Evolutionary conservation across 2,329 filamentous ascomycete genomes (phyloP), one percentile per base, ranked within the genome.

Genomic region (Ilyonectria mors-panacis): DNA sequence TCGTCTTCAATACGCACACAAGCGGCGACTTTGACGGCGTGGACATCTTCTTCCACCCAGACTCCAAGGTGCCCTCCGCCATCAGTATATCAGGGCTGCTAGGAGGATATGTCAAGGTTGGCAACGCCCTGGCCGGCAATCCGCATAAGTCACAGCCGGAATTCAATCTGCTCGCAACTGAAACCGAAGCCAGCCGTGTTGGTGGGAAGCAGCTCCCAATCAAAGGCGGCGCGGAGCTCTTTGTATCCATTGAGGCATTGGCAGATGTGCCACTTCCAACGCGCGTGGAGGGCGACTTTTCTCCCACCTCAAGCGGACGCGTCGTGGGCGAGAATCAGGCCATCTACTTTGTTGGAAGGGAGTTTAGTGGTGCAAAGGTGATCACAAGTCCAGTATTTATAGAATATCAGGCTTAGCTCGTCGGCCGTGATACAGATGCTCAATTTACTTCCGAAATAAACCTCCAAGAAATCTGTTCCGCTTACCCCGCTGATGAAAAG

Each of bases 21-120:
- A 79, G 75, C 44, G 77, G 78, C 1, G 76, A 78, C 62, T 78
- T 76, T 39, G 77, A 79, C 28, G 75, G 77, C 0, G 75, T 77
- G 2, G 66, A 76, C 55, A 61, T 76, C n/a, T 71, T 68, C 26
- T 61, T 76, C 21, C 17, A 35, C 9, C 5, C 45, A 3, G 47
- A 55, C 5, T 68, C 65, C 0, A 28, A 42, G 13, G 5, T n/a
- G 2, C 72, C 69, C 1, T 45, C 44, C 4, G 48, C 53, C 0
- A 63, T 78, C 42, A 72, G 50, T 26, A 58, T 78, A 1, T 71
- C 70, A 1, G 76, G 77, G 5, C 70, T 62, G 2, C 51, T 78
- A 1, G 75, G 72, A 15, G 77, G 76, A 1, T 79, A 78, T 53
- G 77, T 79, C 54, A 79, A 78, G 56, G 73, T 79, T 33, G 77